Evolutionary conservation across 225 moss, liverwort and hornwort genomes (phyloP), one percentile per base, ranked within the genome.

Genomic region (Ulota crispa): DNA sequence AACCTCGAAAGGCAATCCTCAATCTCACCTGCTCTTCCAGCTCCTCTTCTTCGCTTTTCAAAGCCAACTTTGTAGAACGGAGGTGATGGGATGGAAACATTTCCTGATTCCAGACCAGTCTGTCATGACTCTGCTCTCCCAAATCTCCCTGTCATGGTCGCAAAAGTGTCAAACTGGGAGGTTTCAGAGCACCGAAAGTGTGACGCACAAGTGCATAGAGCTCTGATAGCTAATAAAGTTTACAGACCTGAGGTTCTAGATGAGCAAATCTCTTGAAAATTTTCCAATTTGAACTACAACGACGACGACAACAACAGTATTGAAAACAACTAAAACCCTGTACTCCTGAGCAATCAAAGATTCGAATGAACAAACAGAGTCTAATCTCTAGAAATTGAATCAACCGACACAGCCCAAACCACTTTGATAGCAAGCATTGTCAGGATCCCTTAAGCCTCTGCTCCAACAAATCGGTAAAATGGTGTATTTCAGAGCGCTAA

Each of bases 31-130:
- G 84, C 65, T 81, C 57, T 72, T 66, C 73, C 12, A 81, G 69
- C 27, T 79, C 81, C 63, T 78, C 75, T 20, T 81, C 78, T 67
- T 77, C 52, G 14, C 30, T 87, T 27, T 9, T 81, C 24, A 89
- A 36, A 24, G 83, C 77, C 60, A 82, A 73, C 73, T 87, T 87
- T 37, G 89, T 83, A 6, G 89, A 85, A 59, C 88, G 85, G 62
- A 75, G 54, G 54, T 69, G 88, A 56, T 79, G 85, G 42, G 81
- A 76, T 36, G 85, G 70, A 78, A 81, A 15, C 15, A 57, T 18
- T 42, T 81, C 91, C 63, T 76, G 80, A 13, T 83, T 79, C 89
- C 79, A 89, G 70, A 70, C 81, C 13, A 80, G 39, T 34, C 36
- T 75, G 75, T 71, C 84, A 24, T 73, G 64, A 75, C 27, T 55